Base-by-base conservation (phyloP, 257 asterid genomes). In the Asclepias syriaca region DNA sequence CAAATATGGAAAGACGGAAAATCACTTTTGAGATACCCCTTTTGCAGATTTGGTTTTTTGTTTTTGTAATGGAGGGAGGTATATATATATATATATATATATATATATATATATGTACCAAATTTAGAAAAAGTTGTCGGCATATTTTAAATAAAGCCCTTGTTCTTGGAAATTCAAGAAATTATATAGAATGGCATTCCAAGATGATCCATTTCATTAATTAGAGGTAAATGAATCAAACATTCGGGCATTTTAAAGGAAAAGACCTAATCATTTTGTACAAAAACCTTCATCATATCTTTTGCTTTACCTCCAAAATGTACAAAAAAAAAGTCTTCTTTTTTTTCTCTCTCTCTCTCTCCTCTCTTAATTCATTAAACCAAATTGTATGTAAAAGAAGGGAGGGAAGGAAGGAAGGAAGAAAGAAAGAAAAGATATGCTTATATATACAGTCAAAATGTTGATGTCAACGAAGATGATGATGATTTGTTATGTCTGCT, bases 181-280 rank as follows among this genome's bases (percentile, higher is more conserved):
- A 29, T 43, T 8, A 43, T 43, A 15, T 43, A 43, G 7, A 15
- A 24, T 40, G 51, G 66, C 67, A 39, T 54, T n/a, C 78, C 5
- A 57, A 32, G 48, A 43, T 43, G 10, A 43, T 43, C 48, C 22
- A 55, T 54, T 66, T 59, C 40, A 49, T 50, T 50, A 50, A 40
- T 69, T 40, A 72, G 61, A 12, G 19, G 73, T 59, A 71, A 24
- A 24, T 24, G 27, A 24, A 24, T 24, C 27, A 24, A 24, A 24
- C 27, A 24, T 24, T 24, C 0, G 27, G 27, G 27, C 27, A 24
- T 24, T 24, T 63, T 68, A 71, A 43, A 43, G 48, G 74, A 78
- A 84, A 77, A 80, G 78, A 77, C 84, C 72, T 74, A 81, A 85
- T 87, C 79, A 85, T 85, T 83, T 72, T 66, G 71, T 72, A 60